A percentile compares a stretch with the other conserved stretches of the same genome.
These are phyloP conservation scores for Lotmaria passim DNA, from an alignment of 208 protist genomes.

Conservation along the genomic window DNA sequence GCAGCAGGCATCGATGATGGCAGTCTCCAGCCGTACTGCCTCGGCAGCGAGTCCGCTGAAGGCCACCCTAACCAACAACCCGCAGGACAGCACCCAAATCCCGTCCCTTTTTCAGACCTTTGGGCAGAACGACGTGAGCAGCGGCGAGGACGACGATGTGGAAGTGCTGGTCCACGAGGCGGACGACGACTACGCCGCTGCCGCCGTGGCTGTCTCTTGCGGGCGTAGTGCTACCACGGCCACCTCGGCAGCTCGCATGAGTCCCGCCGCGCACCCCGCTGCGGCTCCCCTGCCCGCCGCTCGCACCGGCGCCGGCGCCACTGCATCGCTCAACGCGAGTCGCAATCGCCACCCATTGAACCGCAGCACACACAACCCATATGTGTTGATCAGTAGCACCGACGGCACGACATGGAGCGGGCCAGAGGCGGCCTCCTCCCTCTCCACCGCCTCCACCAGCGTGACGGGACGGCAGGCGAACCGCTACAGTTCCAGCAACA, in stretches of 20 bases:
- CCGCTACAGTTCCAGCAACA: slow-evolving; percentile 44
- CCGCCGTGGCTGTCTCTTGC: neutral
- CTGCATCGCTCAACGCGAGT: slow-evolving; percentile 12
- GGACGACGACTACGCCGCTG: slow-evolving; percentile 11
- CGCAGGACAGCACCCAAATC: slow-evolving; percentile 47
- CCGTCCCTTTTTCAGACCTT: slow-evolving; percentile 65
- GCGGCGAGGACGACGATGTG: slow-evolving; percentile 30
- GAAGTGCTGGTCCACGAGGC: slow-evolving; percentile 1
- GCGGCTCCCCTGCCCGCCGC: neutral
- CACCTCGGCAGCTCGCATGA: neutral
- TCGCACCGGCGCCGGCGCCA: neutral
- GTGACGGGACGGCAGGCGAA: slow-evolving; percentile 8
- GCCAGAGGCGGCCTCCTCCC: neutral
- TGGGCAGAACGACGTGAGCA: slow-evolving; percentile 25
- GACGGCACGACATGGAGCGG: slow-evolving; percentile 12
- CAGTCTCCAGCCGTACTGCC: neutral
- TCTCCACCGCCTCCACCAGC: slow-evolving; percentile 11
- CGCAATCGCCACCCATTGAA: slow-evolving; percentile 26
- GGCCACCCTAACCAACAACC: slow-evolving; percentile 36
- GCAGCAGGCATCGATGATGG: neutral
- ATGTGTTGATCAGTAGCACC: slow-evolving; percentile 30
- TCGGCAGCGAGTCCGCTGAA: slow-evolving; percentile 5
- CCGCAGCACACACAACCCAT: slow-evolving; percentile 43
- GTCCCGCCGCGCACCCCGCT: neutral
- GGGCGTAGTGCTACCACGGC: neutral